Conservation (phyloP, 306 rosid genomes). For the Datisca glomerata region DNA sequence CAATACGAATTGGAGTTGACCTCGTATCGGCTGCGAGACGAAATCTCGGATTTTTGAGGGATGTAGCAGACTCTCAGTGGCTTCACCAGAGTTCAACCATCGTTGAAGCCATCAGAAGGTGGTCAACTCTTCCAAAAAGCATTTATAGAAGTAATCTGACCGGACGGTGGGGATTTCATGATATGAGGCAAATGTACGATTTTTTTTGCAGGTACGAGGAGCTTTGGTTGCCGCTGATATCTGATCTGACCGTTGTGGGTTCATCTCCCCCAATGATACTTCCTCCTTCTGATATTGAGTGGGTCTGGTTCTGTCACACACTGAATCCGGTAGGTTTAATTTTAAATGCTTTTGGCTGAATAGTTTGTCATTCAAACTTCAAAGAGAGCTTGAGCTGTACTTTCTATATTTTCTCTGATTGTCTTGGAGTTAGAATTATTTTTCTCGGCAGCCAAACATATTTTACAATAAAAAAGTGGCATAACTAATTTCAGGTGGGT, state of each 20-base stretch:
- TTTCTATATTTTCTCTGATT: neutral
- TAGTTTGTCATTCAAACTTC: no score
- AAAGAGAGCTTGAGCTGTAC: neutral
- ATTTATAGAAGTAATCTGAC: neutral
- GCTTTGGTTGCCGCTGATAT: constrained; percentile 90
- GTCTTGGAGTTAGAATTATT: no score
- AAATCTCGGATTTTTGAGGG: constrained; percentile 40
- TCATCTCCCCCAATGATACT: constrained; percentile 40
- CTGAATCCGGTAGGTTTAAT: constrained; percentile 41
- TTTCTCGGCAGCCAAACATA: constrained; percentile 8
- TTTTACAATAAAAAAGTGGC: neutral
- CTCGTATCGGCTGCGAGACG: constrained; percentile 59
- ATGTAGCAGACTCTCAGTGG: constrained; percentile 40
- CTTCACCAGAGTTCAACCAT: constrained; percentile 39
- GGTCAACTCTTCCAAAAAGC: constrained; percentile 31
- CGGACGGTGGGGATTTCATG: constrained; percentile 2
- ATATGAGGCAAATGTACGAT: constrained; percentile 6
- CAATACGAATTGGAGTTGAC: constrained; percentile 39
- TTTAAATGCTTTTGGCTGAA: neutral
- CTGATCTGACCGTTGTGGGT: constrained; percentile 43
- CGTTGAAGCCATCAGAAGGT: constrained; percentile 69
- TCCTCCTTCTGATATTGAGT: constrained; percentile 76
- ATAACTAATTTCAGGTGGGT: constrained; percentile 24
- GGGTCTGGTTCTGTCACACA: constrained; percentile 97
- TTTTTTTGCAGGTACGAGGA: constrained; percentile 45